These are phyloP conservation scores for Kuraishia floccosa DNA, from an alignment of 805 yeast species.

Conservation along the genomic window DNA sequence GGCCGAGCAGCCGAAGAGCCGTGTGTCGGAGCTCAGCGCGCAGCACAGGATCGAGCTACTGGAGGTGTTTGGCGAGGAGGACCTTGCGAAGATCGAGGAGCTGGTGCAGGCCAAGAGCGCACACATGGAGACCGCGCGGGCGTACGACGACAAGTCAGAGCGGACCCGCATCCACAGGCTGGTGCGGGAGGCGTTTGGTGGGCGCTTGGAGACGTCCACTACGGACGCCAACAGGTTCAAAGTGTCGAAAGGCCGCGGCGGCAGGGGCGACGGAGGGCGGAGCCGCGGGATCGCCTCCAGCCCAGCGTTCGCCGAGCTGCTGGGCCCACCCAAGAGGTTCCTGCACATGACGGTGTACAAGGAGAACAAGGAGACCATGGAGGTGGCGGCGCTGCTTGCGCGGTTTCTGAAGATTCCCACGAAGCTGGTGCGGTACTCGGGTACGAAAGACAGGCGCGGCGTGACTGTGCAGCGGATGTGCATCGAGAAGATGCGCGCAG, in stretches of 20 bases:
- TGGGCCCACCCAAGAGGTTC: conserved; percentile 61
- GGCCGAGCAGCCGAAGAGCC: conserved; percentile 11
- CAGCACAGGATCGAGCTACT: conserved; percentile 36
- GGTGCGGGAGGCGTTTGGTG: conserved; percentile 60
- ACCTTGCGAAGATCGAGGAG: conserved; percentile 38
- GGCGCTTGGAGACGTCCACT: conserved; percentile 72
- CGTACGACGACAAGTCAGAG: conserved; percentile 54
- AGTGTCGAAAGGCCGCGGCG: conserved; percentile 40
- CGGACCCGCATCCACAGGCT: conserved; percentile 75
- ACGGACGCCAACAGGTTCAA: conserved; percentile 54
- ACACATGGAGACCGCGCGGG: conserved; percentile 42
- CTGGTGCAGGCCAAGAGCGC: too few species aligned
- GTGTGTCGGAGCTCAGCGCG: conserved; percentile 20
- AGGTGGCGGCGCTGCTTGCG: conserved; percentile 67
- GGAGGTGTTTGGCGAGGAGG: conserved; percentile 47
- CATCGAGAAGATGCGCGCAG: conserved; percentile 56
- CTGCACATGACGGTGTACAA: conserved; percentile 77
- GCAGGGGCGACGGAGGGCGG: conserved; percentile 2
- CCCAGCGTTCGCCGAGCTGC: conserved; percentile 32
- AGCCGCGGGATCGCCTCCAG: conserved; percentile 3
- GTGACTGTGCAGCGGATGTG: conserved; percentile 82
- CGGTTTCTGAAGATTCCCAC: conserved; percentile 68
- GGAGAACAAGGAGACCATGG: conserved; percentile 97
- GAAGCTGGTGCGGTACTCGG: conserved; percentile 69
- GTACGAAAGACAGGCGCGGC: conserved; percentile 95